These are phyloP conservation scores for Paecilomyces sp. DNA, from an alignment of 2,329 filamentous ascomycete genomes.

Conservation along the genomic window DNA sequence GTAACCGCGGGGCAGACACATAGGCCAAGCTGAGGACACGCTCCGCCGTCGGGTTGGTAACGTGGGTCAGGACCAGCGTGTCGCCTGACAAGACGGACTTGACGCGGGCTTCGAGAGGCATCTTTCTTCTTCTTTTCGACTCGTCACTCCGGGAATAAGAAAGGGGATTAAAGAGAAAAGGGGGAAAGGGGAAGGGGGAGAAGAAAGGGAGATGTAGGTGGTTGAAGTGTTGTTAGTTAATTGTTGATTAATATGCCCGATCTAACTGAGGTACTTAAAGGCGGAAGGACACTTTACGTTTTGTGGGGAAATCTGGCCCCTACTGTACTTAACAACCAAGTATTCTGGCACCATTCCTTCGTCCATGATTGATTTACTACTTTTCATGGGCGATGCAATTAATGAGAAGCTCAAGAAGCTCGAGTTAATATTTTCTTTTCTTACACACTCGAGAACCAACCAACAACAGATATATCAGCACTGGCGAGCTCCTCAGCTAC, in stretches of 20 bases:
- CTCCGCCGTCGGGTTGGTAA: constrained; percentile 75
- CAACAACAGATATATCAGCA: too few species aligned
- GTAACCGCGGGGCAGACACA: constrained; percentile 79
- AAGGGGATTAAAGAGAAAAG: constrained; percentile 5
- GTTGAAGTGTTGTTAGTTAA: constrained; percentile 2
- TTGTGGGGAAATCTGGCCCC: neutral
- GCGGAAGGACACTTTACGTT: neutral
- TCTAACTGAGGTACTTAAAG: neutral
- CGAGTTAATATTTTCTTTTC: too few species aligned
- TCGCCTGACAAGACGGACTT: constrained; percentile 94
- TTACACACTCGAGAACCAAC: too few species aligned
- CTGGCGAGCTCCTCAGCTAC: too few species aligned
- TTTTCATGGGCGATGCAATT: too few species aligned
- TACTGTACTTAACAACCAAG: too few species aligned
- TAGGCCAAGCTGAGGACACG: constrained; percentile 85
- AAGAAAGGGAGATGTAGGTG: constrained; percentile 5
- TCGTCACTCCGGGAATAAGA: constrained; percentile 12
- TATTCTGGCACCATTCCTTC: too few species aligned
- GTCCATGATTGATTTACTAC: too few species aligned
- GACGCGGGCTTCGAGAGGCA: constrained; percentile 59
- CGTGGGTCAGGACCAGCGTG: constrained; percentile 75
- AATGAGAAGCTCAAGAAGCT: too few species aligned
- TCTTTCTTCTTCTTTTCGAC: constrained; percentile 3
- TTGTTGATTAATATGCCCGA: neutral
- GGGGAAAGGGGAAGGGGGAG: constrained; percentile 5